A percentile compares a stretch with the other conserved stretches of the same genome.
Evolutionary conservation across 805 yeast genomes (phyloP).

Genomic region (Hanseniaspora occidentalis): DNA sequence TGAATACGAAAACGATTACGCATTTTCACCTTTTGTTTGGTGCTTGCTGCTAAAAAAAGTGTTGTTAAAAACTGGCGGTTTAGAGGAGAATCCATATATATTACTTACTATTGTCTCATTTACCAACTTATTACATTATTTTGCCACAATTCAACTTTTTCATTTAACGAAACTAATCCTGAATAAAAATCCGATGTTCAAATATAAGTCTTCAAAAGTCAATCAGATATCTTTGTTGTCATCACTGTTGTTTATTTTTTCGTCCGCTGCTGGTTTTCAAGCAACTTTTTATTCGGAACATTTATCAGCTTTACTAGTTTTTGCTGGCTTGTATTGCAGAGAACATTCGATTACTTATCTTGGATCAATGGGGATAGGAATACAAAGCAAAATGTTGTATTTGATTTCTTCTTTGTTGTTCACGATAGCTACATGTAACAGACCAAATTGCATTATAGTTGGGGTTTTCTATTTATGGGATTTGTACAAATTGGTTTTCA

Average conservation of each 20-base stretch:
- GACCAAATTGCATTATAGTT: constrained; percentile 67
- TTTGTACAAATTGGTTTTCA: neutral
- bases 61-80: neutral
- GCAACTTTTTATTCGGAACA: constrained; percentile 71
- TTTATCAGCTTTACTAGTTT: constrained; percentile 46
- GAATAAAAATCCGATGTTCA: constrained; percentile 7
- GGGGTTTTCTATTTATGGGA: constrained; percentile 33
- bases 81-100: constrained; percentile 4
- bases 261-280: constrained; percentile 74
- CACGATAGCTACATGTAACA: constrained; percentile 43
- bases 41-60: constrained; percentile 31
- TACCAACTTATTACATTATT: constrained; percentile 36
- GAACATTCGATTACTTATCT: constrained; percentile 19
- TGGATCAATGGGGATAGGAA: neutral
- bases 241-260: constrained; percentile 39
- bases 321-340: constrained; percentile 42
- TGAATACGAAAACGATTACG: constrained; percentile 81
- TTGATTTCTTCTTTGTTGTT: constrained; percentile 27
- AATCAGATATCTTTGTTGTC: constrained; percentile 23
- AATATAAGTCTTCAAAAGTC: constrained; percentile 9
- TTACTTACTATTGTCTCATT: constrained; percentile 1
- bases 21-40: constrained; percentile 68
- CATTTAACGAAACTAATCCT: constrained; percentile 32
- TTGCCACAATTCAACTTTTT: constrained; percentile 37
- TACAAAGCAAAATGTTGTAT: constrained; percentile 4